These are phyloP conservation scores for Phytophthora nicotianae DNA, from an alignment of 352 stramenopile genomes.

Conservation along the genomic window DNA sequence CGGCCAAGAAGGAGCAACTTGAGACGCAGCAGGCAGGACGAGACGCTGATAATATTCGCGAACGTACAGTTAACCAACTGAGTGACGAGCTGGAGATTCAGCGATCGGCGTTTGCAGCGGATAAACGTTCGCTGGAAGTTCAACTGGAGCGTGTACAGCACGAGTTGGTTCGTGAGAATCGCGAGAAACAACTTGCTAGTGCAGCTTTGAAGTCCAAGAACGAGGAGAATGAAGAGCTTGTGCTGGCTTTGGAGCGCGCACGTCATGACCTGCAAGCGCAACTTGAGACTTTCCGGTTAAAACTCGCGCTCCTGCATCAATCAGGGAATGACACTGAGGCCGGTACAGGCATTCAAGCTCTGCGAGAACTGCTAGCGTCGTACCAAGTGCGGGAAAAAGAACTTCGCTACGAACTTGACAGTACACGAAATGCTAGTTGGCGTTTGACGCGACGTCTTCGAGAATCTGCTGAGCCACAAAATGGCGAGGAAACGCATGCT, in stretches of 20 bases:
- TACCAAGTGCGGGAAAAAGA: constrained; percentile 52
- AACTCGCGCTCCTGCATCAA: constrained; percentile 40
- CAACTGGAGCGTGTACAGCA: constrained; percentile 32
- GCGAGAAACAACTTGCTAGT: constrained; percentile 37
- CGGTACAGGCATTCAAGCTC: constrained; percentile 9
- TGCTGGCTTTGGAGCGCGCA: constrained; percentile 46
- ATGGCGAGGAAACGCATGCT: neutral
- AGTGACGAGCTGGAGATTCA: constrained; percentile 26
- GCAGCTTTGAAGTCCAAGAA: constrained; percentile 38
- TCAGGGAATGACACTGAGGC: constrained; percentile 1
- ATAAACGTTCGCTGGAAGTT: constrained; percentile 29
- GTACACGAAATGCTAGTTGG: constrained; percentile 20
- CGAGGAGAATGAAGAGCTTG: constrained; percentile 53
- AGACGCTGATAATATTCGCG: constrained; percentile 33
- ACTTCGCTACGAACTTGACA: constrained; percentile 40
- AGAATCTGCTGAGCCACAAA: constrained; percentile 1
- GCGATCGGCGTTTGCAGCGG: constrained; percentile 11
- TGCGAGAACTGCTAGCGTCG: constrained; percentile 43
- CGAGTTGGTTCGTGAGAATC: constrained; percentile 22
- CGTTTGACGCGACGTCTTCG: constrained; percentile 31
- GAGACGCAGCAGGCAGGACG: constrained; percentile 44
- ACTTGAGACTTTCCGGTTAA: constrained; percentile 48
- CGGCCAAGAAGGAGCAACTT: constrained; percentile 35
- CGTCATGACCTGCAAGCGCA: constrained; percentile 51
- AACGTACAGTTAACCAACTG: constrained; percentile 10